Conservation (phyloP, 352 stramenopile genomes). For the Globisporangium irregulare region DNA sequence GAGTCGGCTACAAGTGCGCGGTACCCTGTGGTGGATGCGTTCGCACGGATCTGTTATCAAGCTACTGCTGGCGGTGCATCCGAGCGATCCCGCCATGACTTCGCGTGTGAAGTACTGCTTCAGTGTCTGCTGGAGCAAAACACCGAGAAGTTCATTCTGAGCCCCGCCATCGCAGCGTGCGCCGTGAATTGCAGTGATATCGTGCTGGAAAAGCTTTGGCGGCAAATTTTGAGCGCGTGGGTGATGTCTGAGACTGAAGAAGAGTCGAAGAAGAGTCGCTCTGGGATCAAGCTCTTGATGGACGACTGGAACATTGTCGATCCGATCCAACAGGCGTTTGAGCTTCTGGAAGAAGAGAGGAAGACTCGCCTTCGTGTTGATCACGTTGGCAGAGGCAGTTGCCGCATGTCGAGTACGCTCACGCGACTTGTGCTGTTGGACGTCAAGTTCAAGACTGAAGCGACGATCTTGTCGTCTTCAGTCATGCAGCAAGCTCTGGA, state of each 20-base stretch:
- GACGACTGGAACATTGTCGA: conserved; percentile 40
- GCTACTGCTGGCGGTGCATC: conserved; percentile 1
- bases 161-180: conserved; percentile 67
- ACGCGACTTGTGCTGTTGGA: conserved; percentile 39
- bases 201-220: conserved; percentile 48
- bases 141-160: conserved; percentile 69
- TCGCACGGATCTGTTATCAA: conserved; percentile 39
- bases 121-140: conserved; percentile 76
- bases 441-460: conserved; percentile 24
- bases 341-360: conserved; percentile 46
- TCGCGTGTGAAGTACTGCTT: conserved; percentile 69
- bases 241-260: conserved; percentile 7
- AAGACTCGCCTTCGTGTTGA: conserved; percentile 24
- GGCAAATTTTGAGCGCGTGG: conserved; percentile 33
- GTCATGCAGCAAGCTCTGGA: conserved; percentile 49
- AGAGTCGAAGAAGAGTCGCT: neutral
- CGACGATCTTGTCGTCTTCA: conserved; percentile 29
- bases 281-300: neutral
- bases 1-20: conserved; percentile 57
- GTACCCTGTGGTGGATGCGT: conserved; percentile 66
- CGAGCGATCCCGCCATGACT: conserved; percentile 41
- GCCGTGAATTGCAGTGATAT: conserved; percentile 53
- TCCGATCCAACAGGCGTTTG: conserved; percentile 45
- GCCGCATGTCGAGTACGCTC: conserved; percentile 40
- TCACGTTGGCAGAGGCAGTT: conserved; percentile 2